phyloP scores from a whole-genome alignment of 495 filamentous ascomycete genomes.

The Amniculicola lignicola region DNA sequence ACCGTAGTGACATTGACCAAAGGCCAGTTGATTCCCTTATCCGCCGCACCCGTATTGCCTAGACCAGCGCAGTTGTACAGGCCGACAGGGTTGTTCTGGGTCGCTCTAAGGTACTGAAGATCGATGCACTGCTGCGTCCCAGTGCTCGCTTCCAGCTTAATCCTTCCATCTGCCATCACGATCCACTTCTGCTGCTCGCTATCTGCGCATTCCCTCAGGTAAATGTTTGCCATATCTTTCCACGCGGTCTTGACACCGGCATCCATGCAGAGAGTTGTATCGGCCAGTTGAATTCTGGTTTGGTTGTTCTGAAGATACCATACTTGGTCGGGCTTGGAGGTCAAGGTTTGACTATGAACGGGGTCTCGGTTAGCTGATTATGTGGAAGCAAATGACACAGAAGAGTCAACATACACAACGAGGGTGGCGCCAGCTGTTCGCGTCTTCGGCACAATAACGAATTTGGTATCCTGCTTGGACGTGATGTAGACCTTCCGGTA shows the following conservation, averaged over 20 bases:
- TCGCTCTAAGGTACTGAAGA: slow-evolving; percentile 52
- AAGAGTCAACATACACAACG: slow-evolving; percentile 49
- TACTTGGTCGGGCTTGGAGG: slow-evolving; percentile 46
- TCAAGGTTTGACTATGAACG: slow-evolving; percentile 42
- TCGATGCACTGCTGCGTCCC: slow-evolving; percentile 51
- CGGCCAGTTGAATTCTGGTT: slow-evolving; percentile 44
- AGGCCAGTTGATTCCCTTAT: slow-evolving; percentile 57
- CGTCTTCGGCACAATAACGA: slow-evolving; percentile 48
- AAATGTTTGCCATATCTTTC: slow-evolving; percentile 53
- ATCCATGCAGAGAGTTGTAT: slow-evolving; percentile 50
- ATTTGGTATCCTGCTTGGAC: slow-evolving; percentile 51
- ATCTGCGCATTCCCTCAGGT: slow-evolving; percentile 45
- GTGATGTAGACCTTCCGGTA: slow-evolving; percentile 52
- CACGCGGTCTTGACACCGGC: slow-evolving; percentile 50
- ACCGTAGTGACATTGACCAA: slow-evolving; percentile 41
- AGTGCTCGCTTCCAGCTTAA: slow-evolving; percentile 45
- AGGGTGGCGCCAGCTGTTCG: slow-evolving; percentile 42
- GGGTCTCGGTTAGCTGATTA: too few relatives aligned
- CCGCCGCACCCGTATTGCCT: slow-evolving; percentile 49
- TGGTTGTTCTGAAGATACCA: slow-evolving; percentile 49
- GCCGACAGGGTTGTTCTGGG: slow-evolving; percentile 52
- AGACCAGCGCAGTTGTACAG: slow-evolving; percentile 51
- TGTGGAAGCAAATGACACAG: too few relatives aligned
- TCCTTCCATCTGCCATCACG: slow-evolving; percentile 50
- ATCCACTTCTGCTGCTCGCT: slow-evolving; percentile 48